phyloP scores from a whole-genome alignment of 2,329 filamentous ascomycete genomes.

The Phaeosphaeria sp. region DNA sequence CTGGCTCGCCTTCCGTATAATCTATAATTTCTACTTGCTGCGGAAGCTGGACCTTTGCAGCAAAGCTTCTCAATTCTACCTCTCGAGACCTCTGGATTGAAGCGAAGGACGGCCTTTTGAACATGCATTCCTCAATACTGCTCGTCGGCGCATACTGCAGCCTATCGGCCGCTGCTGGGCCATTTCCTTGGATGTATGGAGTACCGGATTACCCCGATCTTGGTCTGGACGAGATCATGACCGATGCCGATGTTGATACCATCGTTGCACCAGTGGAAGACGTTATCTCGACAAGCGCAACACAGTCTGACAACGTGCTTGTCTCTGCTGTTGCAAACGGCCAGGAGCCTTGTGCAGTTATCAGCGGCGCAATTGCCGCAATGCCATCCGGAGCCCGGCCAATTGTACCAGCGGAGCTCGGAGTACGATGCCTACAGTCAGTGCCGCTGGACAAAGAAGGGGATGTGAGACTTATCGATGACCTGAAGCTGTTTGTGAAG shows the following conservation, averaged over 20 bases:
- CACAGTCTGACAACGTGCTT: constrained; percentile 19
- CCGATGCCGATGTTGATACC: constrained; percentile 26
- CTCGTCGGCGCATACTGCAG: constrained; percentile 29
- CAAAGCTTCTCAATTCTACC: neutral
- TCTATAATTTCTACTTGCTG: constrained; percentile 9
- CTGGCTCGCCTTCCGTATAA: constrained; percentile 28
- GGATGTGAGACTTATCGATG: constrained; percentile 41
- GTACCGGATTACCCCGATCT: constrained; percentile 38
- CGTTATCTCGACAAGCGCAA: constrained; percentile 14
- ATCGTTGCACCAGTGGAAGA: constrained; percentile 24
- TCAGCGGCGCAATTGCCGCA: constrained; percentile 35
- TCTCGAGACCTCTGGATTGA: neutral
- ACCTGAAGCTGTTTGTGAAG: constrained; percentile 43
- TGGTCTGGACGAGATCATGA: constrained; percentile 36
- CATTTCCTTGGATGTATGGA: constrained; percentile 43
- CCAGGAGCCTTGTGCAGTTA: constrained; percentile 43
- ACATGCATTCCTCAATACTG: constrained; percentile 28
- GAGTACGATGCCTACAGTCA: constrained; percentile 42
- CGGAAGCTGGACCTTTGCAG: neutral
- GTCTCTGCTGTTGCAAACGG: constrained; percentile 18
- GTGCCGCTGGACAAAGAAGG: constrained; percentile 47
- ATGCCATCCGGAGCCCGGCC: constrained; percentile 34
- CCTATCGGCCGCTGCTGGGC: constrained; percentile 25
- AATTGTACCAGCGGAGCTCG: constrained; percentile 43
- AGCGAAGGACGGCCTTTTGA: neutral